Conservation (phyloP, 345 rosid species). For the Angophora floribunda region DNA sequence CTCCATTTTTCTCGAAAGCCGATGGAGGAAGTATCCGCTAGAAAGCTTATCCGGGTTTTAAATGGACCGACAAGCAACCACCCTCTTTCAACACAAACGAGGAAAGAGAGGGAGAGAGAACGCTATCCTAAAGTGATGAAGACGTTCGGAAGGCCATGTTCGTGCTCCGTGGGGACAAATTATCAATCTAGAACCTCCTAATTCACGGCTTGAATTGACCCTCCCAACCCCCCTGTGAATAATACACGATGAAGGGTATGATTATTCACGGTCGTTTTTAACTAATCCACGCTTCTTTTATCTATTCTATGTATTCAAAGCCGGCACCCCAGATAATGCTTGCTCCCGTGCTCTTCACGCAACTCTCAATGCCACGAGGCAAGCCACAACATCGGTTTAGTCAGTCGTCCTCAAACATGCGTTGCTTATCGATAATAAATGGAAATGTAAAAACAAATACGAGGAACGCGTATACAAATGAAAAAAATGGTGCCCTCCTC, state of each 20-base stretch:
- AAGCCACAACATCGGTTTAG: no score
- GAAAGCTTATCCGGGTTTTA: background rate
- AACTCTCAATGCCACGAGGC: accelerated
- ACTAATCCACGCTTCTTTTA: background rate
- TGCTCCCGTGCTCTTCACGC: background rate
- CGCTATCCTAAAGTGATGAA: background rate
- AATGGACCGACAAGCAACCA: background rate
- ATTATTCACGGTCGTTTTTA: background rate
- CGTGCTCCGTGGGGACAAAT: background rate
- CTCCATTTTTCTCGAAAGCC: background rate
- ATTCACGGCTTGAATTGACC: background rate
- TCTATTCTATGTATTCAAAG: accelerated
- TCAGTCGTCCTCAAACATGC: background rate
- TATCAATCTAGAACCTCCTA: background rate
- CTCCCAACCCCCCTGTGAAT: background rate
- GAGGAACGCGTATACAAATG: accelerated
- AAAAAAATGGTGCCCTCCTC: accelerated
- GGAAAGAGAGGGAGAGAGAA: background rate
- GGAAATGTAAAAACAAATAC: no score
- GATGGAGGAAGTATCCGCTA: background rate
- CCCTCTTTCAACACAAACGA: background rate
- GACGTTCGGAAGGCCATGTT: background rate
- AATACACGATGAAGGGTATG: background rate
- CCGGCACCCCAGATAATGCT: no score
- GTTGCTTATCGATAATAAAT: background rate